These are phyloP conservation scores for Amauroascus verrucosus DNA, from an alignment of 2,329 filamentous ascomycete genomes.

Conservation along the genomic window DNA sequence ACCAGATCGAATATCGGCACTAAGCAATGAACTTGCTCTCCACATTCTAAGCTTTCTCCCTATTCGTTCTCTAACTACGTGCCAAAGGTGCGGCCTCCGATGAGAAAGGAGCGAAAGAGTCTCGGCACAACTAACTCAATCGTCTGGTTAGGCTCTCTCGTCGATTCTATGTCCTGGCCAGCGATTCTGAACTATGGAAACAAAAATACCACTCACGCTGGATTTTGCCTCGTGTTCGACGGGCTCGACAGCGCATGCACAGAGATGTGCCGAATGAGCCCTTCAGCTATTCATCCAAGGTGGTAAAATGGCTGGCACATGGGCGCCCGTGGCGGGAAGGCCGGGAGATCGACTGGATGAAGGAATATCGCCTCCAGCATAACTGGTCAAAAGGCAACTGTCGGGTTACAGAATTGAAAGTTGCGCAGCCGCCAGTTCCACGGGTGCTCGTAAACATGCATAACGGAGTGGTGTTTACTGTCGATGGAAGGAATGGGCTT, in stretches of 20 bases:
- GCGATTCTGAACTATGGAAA: constrained; percentile 86
- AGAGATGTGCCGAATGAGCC: background rate
- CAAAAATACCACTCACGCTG: constrained; percentile 78
- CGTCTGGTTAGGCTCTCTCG: constrained; percentile 43
- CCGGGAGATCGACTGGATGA: constrained; percentile 59
- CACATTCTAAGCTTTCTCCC: constrained; percentile 72
- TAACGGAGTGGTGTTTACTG: constrained; percentile 68
- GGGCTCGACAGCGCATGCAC: constrained; percentile 56
- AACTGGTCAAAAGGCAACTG: constrained; percentile 85
- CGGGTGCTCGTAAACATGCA: constrained; percentile 64
- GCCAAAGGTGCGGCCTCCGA: constrained; percentile 44
- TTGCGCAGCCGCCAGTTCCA: constrained; percentile 47
- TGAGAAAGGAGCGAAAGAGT: background rate
- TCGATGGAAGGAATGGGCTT: constrained; percentile 57
- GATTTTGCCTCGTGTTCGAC: constrained; percentile 67
- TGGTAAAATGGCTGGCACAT: constrained; percentile 54
- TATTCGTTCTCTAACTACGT: constrained; percentile 55
- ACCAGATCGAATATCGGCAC: constrained; percentile 54
- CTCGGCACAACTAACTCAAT: background rate
- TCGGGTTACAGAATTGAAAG: constrained; percentile 64
- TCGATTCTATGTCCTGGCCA: constrained; percentile 61
- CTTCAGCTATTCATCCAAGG: constrained; percentile 43
- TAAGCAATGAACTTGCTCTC: constrained; percentile 82
- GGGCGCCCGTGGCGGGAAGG: constrained; percentile 21
- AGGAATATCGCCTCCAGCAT: constrained; percentile 74